Conservation (phyloP, 2,329 filamentous ascomycete species). For the Exophiala alcalophila region DNA sequence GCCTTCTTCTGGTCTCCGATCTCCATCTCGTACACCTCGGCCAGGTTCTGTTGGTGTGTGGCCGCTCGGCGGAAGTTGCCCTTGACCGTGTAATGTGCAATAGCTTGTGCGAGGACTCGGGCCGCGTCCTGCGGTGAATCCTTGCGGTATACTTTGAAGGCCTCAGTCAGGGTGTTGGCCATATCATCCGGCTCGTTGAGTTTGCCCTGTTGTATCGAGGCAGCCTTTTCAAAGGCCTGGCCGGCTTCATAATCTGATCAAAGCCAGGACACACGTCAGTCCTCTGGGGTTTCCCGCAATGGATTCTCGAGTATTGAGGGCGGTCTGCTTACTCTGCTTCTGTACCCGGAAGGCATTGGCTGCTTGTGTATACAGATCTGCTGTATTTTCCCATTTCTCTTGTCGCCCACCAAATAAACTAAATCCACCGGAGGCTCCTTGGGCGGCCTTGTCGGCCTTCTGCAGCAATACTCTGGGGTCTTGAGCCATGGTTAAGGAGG, state of each 20-base stretch:
- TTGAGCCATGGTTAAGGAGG: conserved; percentile 60
- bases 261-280: too few relatives aligned
- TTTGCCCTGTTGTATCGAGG: conserved; percentile 72
- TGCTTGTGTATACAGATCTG: conserved; percentile 81
- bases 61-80: conserved; percentile 90
- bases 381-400: conserved; percentile 87
- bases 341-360: conserved; percentile 90
- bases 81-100: conserved; percentile 81
- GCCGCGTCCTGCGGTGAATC: conserved; percentile 79
- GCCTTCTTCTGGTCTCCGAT: conserved; percentile 74
- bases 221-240: conserved; percentile 79
- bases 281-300: not conserved
- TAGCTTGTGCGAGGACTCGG: conserved; percentile 72
- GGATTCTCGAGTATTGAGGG: conserved; percentile 12
- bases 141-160: conserved; percentile 92
- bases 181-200: conserved; percentile 91
- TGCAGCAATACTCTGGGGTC: conserved; percentile 75
- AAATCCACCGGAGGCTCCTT: conserved; percentile 75
- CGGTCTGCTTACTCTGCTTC: conserved; percentile 63
- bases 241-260: conserved; percentile 77
- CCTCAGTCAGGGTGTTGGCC: conserved; percentile 81
- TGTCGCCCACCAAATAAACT: conserved; percentile 81
- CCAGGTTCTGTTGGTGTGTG: conserved; percentile 83
- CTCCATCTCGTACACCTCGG: conserved; percentile 80
- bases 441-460: conserved; percentile 81